A percentile compares a stretch with the other conserved stretches of the same genome.
Conservation (phyloP, 768 basidiomycete genomes). For the Exidia glandulosa region DNA sequence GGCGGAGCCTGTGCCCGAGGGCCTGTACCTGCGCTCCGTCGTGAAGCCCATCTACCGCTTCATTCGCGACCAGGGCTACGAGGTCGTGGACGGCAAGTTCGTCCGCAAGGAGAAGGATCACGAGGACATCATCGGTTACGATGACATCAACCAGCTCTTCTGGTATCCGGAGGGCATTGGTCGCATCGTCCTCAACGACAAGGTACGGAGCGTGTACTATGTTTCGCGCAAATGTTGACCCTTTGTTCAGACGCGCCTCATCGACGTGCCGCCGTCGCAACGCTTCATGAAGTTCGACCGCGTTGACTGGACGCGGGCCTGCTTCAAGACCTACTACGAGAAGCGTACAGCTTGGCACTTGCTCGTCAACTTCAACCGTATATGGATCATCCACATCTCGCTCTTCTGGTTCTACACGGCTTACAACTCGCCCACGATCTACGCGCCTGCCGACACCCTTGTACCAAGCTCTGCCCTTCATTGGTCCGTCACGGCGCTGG, state of each 20-base stretch:
- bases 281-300: slow-evolving; percentile 96
- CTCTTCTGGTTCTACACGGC: slow-evolving; percentile 95
- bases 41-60: slow-evolving; percentile 92
- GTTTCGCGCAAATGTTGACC: slow-evolving; percentile 2
- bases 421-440: slow-evolving; percentile 84
- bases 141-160: slow-evolving; percentile 97
- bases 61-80: slow-evolving; percentile 95
- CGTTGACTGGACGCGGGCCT: slow-evolving; percentile 91
- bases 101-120: slow-evolving; percentile 90
- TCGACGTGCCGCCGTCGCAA: slow-evolving; percentile 83
- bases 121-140: slow-evolving; percentile 91
- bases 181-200: slow-evolving; percentile 77
- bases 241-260: slow-evolving; percentile 59
- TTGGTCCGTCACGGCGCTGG: slow-evolving; percentile 90
- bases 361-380: slow-evolving; percentile 98
- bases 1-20: slow-evolving; percentile 86
- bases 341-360: slow-evolving; percentile 94
- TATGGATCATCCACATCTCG: slow-evolving; percentile 96
- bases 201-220: slow-evolving; percentile 36
- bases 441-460: slow-evolving; percentile 40
- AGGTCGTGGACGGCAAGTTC: slow-evolving; percentile 91
- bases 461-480: slow-evolving; percentile 61
- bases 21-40: slow-evolving; percentile 84
- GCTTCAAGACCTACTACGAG: slow-evolving; percentile 99
- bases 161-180: slow-evolving; percentile 99